These are phyloP conservation scores for Entomortierella beljakovae DNA, from an alignment of 192 early-diverging fungal genomes.

Conservation along the genomic window DNA sequence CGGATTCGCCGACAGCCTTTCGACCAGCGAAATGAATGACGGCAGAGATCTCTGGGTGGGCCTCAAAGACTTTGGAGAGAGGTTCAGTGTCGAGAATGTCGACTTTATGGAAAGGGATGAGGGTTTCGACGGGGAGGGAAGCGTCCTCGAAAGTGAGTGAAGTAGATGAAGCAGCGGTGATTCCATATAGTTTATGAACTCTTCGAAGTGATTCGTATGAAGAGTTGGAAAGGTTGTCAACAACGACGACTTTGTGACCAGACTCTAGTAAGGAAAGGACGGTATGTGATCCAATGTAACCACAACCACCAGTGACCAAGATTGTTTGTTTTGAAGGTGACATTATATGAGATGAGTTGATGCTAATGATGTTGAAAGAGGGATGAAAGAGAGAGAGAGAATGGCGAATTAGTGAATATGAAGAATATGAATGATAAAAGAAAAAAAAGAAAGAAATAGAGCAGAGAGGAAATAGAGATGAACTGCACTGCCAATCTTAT, in stretches of 20 bases:
- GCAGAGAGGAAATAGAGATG: neutral
- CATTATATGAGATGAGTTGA: constrained; percentile 6
- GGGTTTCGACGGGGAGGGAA: constrained; percentile 69
- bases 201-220: constrained; percentile 41
- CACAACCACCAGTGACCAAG: constrained; percentile 80
- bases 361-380: neutral
- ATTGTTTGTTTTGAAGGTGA: constrained; percentile 19
- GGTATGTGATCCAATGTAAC: constrained; percentile 95
- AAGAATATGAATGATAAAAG: neutral
- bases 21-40: constrained; percentile 90
- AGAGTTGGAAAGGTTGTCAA: constrained; percentile 92
- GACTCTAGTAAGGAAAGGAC: constrained; percentile 80
- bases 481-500: neutral
- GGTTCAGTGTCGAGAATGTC: constrained; percentile 80
- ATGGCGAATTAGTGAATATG: neutral
- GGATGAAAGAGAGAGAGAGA: neutral
- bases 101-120: constrained; percentile 79
- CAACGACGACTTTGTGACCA: constrained; percentile 88
- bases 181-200: constrained; percentile 19
- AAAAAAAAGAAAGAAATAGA: neutral
- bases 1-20: constrained; percentile 89
- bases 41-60: constrained; percentile 69
- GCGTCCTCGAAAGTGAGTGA: constrained; percentile 10
- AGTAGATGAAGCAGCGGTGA: constrained; percentile 10
- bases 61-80: constrained; percentile 78